Evolutionary conservation across 352 stramenopile species (phyloP).

Genomic region (Phytophthora rubi): DNA sequence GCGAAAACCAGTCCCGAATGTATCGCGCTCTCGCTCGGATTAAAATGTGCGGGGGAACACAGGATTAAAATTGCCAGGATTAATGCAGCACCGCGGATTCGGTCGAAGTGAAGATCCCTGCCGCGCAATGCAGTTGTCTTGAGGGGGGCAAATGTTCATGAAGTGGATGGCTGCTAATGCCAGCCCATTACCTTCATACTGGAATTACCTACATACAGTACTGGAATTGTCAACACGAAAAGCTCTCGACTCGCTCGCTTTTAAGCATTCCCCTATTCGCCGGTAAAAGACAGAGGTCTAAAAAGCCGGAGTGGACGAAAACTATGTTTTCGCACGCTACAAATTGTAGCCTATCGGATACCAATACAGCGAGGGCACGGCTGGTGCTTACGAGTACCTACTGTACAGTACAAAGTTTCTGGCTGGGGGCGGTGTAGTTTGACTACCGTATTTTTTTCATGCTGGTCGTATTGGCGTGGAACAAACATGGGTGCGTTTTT

Average conservation of each 20-base stretch:
- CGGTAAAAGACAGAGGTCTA: constrained; percentile 6
- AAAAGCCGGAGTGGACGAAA: constrained; percentile 21
- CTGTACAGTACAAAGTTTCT: neutral
- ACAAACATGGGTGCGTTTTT: constrained; percentile 11
- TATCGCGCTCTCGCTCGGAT: neutral
- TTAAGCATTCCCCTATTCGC: constrained; percentile 23
- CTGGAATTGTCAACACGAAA: neutral
- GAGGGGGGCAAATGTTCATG: neutral
- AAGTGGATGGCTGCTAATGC: neutral
- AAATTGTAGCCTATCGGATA: neutral
- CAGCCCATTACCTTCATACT: neutral
- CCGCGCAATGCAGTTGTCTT: neutral
- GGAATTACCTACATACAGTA: neutral
- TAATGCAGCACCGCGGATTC: constrained; percentile 20
- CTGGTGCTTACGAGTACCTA: neutral
- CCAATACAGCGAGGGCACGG: neutral
- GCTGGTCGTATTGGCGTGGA: neutral
- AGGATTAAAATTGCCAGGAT: constrained; percentile 14
- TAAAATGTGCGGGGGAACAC: neutral
- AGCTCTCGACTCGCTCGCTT: constrained; percentile 2
- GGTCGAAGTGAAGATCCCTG: neutral
- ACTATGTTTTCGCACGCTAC: neutral
- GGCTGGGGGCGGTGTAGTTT: neutral
- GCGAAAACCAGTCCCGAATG: constrained; percentile 14
- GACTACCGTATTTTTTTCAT: neutral